Evolutionary conservation across 805 yeast genomes (phyloP), one percentile per base, ranked within the genome.

Genomic region (Starmerella ratchasimensis): DNA sequence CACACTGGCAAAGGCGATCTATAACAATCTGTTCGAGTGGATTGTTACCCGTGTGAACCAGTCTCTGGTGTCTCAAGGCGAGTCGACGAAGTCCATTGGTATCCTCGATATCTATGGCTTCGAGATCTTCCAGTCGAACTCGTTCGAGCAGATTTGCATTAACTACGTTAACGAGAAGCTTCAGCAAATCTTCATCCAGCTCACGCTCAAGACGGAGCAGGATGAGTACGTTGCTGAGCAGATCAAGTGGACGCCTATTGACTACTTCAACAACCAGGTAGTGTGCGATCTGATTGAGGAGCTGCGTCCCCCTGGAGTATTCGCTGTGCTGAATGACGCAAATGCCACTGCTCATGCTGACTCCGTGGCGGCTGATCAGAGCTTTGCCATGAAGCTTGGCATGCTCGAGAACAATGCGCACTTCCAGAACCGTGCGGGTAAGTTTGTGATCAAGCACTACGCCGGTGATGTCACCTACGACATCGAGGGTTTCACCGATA

Each of bases 321-420:
- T 90, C 64, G 93, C 97, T 2, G 94, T 94, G 3, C 69, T 90
- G 61, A 90, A 88, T 60, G 98, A 90, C 64, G 88, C 97, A 1
- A 78, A 84, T 53, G 96, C 95, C 26, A 90, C 97, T 20, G 98
- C 98, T 0, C 98, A 90, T 57, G 99, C 98, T 3, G 97, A 90
- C 55, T 79, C 95, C 1, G 69, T 65, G 36, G 98, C 97, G 15
- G 97, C 97, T 2, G 99, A 90, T 59, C 94, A 84, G 61, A 81
- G 93, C 1, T 90, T 90, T 60, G 80, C 90, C 14, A 94, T 83
- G 65, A 72, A 96, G 60, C 67, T 90, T 52, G 80, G 83, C 49
- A 68, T 81, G 74, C 80, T 90, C 41, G 65, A 84, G 5, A 60
- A 70, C 17, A 86, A 84, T 58, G 78, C 81, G 18, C 93, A 90